A percentile compares a stretch with the other conserved stretches of the same genome.
These are phyloP conservation scores for Gamarada debralockiae DNA, from an alignment of 495 filamentous ascomycete species.

Conservation along the genomic window DNA sequence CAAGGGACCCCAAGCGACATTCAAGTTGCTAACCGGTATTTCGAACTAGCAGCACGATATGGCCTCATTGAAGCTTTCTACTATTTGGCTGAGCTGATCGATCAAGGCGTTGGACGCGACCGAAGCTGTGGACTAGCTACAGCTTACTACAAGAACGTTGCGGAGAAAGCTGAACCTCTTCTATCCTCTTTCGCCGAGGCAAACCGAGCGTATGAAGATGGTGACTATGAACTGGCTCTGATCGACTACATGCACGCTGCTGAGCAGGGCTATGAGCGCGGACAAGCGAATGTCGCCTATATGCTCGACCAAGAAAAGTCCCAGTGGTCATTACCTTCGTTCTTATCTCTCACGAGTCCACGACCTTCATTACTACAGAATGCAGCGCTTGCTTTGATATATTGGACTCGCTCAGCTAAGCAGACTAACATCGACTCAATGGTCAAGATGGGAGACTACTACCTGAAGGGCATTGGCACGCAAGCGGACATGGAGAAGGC, in stretches of 20 bases:
- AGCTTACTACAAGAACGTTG: constrained; percentile 90
- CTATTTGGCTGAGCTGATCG: constrained; percentile 86
- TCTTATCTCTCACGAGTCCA: constrained; percentile 32
- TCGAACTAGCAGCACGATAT: constrained; percentile 87
- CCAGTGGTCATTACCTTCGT: constrained; percentile 47
- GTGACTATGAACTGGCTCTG: constrained; percentile 83
- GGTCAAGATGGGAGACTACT: constrained; percentile 99
- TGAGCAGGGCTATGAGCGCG: constrained; percentile 92
- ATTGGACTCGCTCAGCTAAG: constrained; percentile 94
- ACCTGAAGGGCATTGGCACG: constrained; percentile 75
- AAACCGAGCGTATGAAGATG: constrained; percentile 76
- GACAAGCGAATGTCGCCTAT: constrained; percentile 91
- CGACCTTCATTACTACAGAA: constrained; percentile 59
- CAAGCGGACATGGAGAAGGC: constrained; percentile 78
- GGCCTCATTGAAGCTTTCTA: constrained; percentile 92
- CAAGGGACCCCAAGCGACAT: constrained; percentile 70
- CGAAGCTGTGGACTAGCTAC: constrained; percentile 77
- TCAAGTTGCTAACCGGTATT: constrained; percentile 72
- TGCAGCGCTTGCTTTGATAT: constrained; percentile 76
- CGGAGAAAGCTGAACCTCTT: constrained; percentile 81
- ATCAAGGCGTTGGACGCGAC: constrained; percentile 76
- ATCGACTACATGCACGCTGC: constrained; percentile 87
- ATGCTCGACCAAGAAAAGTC: constrained; percentile 80
- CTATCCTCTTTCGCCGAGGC: constrained; percentile 85
- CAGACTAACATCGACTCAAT: constrained; percentile 91